phyloP scores from a whole-genome alignment of 2,329 filamentous ascomycete species.

The Diaporthe batatas region DNA sequence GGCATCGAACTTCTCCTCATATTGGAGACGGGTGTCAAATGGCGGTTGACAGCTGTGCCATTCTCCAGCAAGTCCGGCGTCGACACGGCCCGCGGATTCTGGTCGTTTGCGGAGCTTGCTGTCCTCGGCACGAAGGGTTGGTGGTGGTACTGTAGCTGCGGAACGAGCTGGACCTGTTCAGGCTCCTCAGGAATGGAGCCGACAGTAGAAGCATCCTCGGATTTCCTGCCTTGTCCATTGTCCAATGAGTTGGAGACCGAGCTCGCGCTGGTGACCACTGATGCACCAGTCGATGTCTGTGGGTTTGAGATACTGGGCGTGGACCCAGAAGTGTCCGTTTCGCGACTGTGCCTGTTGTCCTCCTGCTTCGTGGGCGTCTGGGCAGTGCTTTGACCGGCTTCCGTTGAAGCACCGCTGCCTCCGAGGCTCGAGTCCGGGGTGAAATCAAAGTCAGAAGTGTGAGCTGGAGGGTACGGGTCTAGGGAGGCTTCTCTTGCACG shows the following conservation, averaged over 20 bases:
- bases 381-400: slow-evolving; percentile 46
- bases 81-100: slow-evolving; percentile 60
- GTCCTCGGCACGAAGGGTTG: slow-evolving; percentile 59
- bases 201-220: slow-evolving; percentile 61
- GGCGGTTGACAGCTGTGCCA: slow-evolving; percentile 67
- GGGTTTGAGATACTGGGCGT: slow-evolving; percentile 64
- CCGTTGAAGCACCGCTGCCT: slow-evolving; percentile 38
- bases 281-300: slow-evolving; percentile 64
- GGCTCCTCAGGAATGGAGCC: slow-evolving; percentile 65
- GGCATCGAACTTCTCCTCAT: slow-evolving; percentile 70
- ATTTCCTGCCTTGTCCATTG: slow-evolving; percentile 55
- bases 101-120: slow-evolving; percentile 58
- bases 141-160: slow-evolving; percentile 74
- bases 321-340: slow-evolving; percentile 65
- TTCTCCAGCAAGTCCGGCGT: slow-evolving; percentile 67
- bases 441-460: slow-evolving; percentile 20
- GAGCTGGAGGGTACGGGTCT: slow-evolving; percentile 5
- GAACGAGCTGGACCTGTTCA: slow-evolving; percentile 60
- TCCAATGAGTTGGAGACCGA: slow-evolving; percentile 66
- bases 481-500: slow-evolving; percentile 28
- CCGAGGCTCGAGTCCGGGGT: slow-evolving; percentile 46
- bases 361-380: slow-evolving; percentile 54
- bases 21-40: slow-evolving; percentile 71
- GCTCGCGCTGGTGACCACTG: slow-evolving; percentile 68
- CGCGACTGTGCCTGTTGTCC: slow-evolving; percentile 63